Percentiles rank a stretch among this genome's conserved stretches.
These are phyloP conservation scores for Ascochyta koolunga DNA, from an alignment of 2,329 filamentous ascomycete genomes.

Conservation along the genomic window DNA sequence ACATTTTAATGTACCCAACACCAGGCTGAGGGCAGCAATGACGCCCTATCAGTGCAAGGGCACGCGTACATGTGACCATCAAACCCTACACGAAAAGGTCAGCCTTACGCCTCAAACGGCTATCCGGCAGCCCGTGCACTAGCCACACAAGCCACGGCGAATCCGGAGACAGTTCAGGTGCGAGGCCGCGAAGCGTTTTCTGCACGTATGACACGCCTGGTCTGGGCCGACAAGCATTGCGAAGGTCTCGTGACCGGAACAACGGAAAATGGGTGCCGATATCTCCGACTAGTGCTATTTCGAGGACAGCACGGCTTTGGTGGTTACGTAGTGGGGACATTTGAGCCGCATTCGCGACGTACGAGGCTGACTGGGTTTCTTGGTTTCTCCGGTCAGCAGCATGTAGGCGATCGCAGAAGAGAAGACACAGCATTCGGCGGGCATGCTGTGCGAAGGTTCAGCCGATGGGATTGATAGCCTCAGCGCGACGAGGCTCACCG, in stretches of 20 bases:
- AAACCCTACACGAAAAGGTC: constrained; percentile 17
- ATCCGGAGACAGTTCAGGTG: constrained; percentile 20
- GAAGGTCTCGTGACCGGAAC: constrained; percentile 20
- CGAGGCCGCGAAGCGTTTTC: constrained; percentile 17
- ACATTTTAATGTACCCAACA: constrained; percentile 8
- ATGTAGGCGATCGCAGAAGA: background rate
- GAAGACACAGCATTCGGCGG: background rate
- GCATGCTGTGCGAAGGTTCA: background rate
- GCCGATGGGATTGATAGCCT: background rate
- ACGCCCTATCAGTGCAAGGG: constrained; percentile 17
- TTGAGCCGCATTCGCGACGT: constrained; percentile 19
- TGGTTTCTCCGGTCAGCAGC: constrained; percentile 7
- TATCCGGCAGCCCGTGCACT: constrained; percentile 31
- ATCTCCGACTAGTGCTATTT: constrained; percentile 19
- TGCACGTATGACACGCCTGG: constrained; percentile 30
- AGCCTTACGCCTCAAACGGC: constrained; percentile 31
- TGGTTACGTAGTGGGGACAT: constrained; percentile 15
- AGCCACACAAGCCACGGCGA: constrained; percentile 37
- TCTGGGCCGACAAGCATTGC: constrained; percentile 18
- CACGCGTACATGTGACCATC: constrained; percentile 23
- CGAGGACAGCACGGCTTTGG: constrained; percentile 7
- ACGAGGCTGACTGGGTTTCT: constrained; percentile 5
- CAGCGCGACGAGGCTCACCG: background rate
- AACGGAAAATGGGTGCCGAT: constrained; percentile 12
- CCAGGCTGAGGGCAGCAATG: constrained; percentile 12